Base-by-base conservation (phyloP, 306 rosid genomes). In the Notholithocarpus densiflorus region DNA sequence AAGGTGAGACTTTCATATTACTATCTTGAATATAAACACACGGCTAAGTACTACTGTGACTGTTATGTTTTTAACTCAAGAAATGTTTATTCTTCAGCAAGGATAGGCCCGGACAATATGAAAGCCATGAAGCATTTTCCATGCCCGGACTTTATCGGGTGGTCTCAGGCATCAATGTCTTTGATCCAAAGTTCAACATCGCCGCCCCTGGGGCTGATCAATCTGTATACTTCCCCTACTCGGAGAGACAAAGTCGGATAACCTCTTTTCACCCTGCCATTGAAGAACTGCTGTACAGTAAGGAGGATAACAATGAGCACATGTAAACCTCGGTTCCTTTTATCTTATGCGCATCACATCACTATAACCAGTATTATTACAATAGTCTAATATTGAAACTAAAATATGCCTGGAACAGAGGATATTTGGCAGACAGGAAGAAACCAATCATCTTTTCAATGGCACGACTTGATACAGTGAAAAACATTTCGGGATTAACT, bases 191-290 rank as follows among this genome's bases (percentile, higher is more conserved):
- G 84, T 94, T 94, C 89, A 94, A 94, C 81, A 92, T 94, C 53
- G 97, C 93, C 2, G 89, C 98, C 1, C 98, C 98, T 2, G 98
- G 97, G 34, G 98, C 98, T 1, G 97, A 94, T 13, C 97, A 89
- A 74, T 80, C 91, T 17, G 87, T 94, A 62, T 89, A 92, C 74
- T 94, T 94, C 85, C 94, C 98, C 68, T 78, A 74, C 85, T 69
- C 90, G 0, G 88, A 87, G 75, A 90, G 85, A 79, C 84, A 88
- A 31, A 79, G 45, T 23, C 89, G 98, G 34, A 69, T 89, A 62
- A n/a, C 84, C 40, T 73, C 85, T 73, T 94, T 89, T 65, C 86
- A 77, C 62, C 88, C 97, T 18, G 89, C 87, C 71, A 89, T 94
- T 85, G 98, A 94, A 76, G 98, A 92, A 13, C 90, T 94, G 24